Conservation (phyloP, 225 moss, liverwort and hornwort species). For the Sphagnum tenellum region DNA sequence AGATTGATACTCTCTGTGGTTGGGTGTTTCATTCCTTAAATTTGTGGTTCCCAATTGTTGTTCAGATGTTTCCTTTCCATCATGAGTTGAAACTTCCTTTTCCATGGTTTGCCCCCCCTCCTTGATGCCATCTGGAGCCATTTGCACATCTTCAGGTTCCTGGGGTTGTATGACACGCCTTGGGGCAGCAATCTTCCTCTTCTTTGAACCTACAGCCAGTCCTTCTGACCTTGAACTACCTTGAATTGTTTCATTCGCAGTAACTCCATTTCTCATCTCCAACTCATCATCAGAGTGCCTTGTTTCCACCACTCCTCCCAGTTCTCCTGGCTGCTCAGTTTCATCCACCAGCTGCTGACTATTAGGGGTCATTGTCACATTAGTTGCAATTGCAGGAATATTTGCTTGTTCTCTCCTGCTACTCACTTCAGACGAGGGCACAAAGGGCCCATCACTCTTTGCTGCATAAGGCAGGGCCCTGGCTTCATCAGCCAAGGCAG, state of each 20-base stretch:
- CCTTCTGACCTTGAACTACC: conserved; percentile 54
- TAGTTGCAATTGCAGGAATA: conserved; percentile 6
- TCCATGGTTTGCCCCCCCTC: too few relatives aligned
- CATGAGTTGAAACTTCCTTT: conserved; percentile 16
- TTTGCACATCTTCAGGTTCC: too few relatives aligned
- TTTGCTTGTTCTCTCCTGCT: conserved; percentile 28
- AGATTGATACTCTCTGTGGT: conserved; percentile 31
- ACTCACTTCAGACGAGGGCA: conserved; percentile 13
- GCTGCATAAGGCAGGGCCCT: too few relatives aligned
- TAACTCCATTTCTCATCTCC: conserved; percentile 13
- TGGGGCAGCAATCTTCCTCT: conserved; percentile 50
- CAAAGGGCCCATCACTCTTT: conserved; percentile 10
- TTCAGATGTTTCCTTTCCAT: conserved; percentile 13
- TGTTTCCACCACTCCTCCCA: conserved; percentile 11
- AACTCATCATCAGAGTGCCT: conserved; percentile 32
- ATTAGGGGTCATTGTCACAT: conserved; percentile 31
- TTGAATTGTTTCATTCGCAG: conserved; percentile 26
- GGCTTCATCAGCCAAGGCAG: conserved; percentile 21
- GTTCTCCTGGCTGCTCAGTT: conserved; percentile 8
- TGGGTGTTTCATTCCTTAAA: conserved; percentile 10
- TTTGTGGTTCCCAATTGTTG: conserved; percentile 17
- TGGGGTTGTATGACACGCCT: conserved; percentile 34
- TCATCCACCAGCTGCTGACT: conserved; percentile 15
- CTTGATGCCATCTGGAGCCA: too few relatives aligned
- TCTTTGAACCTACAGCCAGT: conserved; percentile 38